A percentile compares a stretch with the other conserved stretches of the same genome.
These are phyloP conservation scores for Capsicum chinense DNA, from an alignment of 257 asterid genomes.

Conservation along the genomic window DNA sequence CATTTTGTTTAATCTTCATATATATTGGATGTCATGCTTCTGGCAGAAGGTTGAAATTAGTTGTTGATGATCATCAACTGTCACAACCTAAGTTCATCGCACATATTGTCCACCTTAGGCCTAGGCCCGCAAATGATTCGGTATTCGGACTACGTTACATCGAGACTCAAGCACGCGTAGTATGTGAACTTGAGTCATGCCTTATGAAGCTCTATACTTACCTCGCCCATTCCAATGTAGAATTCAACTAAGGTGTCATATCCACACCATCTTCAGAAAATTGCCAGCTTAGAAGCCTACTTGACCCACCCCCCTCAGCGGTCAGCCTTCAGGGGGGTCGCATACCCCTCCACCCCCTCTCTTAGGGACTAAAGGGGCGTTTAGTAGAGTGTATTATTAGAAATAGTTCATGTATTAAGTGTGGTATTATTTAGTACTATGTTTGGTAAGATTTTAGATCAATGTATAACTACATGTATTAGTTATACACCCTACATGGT, in stretches of 20 bases:
- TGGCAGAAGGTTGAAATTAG: background rate
- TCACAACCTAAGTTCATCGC: background rate
- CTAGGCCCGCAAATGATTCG: background rate
- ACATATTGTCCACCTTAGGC: background rate
- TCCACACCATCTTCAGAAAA: background rate
- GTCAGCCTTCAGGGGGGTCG: no score
- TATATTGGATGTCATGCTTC: background rate
- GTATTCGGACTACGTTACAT: background rate
- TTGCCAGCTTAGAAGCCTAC: background rate
- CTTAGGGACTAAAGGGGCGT: background rate
- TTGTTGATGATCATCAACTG: background rate
- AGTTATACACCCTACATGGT: no score
- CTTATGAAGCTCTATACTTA: background rate
- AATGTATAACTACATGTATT: no score
- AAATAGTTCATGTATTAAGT: no score
- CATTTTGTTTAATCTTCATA: background rate
- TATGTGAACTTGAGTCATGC: background rate
- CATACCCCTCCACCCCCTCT: background rate
- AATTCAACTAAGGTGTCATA: background rate
- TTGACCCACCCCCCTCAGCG: background rate
- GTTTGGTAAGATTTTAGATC: no score
- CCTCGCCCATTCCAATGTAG: background rate
- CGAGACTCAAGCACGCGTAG: background rate
- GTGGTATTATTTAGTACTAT: no score
- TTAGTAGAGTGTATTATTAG: no score